These are phyloP conservation scores for Magnolia sinica DNA, from an alignment of 164 flowering plant species.

Conservation along the genomic window DNA sequence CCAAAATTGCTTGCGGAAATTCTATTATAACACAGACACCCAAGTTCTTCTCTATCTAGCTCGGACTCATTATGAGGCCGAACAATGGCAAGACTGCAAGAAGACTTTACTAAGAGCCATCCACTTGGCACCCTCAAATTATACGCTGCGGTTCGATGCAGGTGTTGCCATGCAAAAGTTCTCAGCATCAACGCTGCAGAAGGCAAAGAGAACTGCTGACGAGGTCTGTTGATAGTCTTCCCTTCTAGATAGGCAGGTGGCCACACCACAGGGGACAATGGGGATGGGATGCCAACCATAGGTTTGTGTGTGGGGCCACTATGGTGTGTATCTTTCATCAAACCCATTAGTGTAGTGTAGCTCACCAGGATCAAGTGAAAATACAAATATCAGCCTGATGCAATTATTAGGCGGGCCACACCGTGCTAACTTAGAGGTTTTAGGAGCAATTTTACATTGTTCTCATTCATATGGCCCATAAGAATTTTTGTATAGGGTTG, in stretches of 20 bases:
- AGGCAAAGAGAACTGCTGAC: conserved; percentile 81
- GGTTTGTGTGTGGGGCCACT: too few relatives aligned
- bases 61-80: conserved; percentile 97
- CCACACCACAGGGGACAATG: too few relatives aligned
- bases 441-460: too few relatives aligned
- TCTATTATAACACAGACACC: conserved; percentile 73
- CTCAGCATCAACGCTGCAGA: conserved; percentile 85
- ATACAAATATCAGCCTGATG: too few relatives aligned
- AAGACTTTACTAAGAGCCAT: conserved; percentile 86
- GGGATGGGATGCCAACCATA: too few relatives aligned
- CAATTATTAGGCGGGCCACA: too few relatives aligned
- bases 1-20: conserved; percentile 93
- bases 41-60: conserved; percentile 89
- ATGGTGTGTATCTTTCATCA: too few relatives aligned
- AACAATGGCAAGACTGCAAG: conserved; percentile 98
- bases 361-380: too few relatives aligned
- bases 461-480: too few relatives aligned
- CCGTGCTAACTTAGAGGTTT: too few relatives aligned
- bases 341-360: too few relatives aligned
- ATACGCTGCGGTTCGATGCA: conserved; percentile 77
- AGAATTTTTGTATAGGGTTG: too few relatives aligned
- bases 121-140: conserved; percentile 94
- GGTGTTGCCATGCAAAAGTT: conserved; percentile 96
- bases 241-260: not conserved
- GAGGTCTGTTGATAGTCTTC: conserved; percentile 49